phyloP scores from a whole-genome alignment of 148 eudicot genomes.

The Nyssa sinensis region DNA sequence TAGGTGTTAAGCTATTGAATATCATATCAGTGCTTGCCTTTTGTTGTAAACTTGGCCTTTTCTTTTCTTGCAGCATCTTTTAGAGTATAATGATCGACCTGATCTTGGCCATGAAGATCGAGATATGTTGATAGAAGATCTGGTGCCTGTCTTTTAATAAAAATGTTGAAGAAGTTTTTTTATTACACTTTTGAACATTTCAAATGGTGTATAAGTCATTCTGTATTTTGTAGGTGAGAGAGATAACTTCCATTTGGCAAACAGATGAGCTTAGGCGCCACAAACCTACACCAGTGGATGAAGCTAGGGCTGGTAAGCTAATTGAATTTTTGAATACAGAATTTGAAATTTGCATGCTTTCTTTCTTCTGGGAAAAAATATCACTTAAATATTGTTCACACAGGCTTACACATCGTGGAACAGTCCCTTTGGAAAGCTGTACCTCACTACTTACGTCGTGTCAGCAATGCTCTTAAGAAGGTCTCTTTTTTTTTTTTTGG shows the following conservation, averaged over 20 bases:
- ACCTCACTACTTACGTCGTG: constrained; percentile 88
- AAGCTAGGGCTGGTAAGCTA: constrained; percentile 82
- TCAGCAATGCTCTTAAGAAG: constrained; percentile 90
- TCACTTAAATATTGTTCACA: constrained; percentile 7
- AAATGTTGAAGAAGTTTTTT: background rate
- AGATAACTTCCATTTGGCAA: constrained; percentile 91
- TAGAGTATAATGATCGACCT: constrained; percentile 79
- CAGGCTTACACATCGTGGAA: constrained; percentile 85
- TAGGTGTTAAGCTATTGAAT: background rate
- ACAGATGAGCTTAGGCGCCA: constrained; percentile 94
- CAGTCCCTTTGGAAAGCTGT: constrained; percentile 96
- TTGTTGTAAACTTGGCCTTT: constrained; percentile 9
- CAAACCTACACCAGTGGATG: constrained; percentile 95
- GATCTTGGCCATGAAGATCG: constrained; percentile 82
- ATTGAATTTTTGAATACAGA: background rate
- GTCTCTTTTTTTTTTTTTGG: constrained; percentile 36
- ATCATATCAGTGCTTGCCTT: constrained; percentile 1
- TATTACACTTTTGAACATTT: background rate
- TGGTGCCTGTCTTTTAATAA: constrained; percentile 41
- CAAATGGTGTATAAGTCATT: constrained; percentile 2
- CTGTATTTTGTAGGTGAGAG: constrained; percentile 60
- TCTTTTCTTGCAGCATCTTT: constrained; percentile 63
- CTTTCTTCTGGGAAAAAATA: constrained; percentile 2
- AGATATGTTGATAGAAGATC: constrained; percentile 87
- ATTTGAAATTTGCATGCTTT: background rate